Percentiles rank a stretch among this genome's conserved stretches.
These are phyloP conservation scores for Gossypium aridum DNA, from an alignment of 441 rosid genomes.

Conservation along the genomic window DNA sequence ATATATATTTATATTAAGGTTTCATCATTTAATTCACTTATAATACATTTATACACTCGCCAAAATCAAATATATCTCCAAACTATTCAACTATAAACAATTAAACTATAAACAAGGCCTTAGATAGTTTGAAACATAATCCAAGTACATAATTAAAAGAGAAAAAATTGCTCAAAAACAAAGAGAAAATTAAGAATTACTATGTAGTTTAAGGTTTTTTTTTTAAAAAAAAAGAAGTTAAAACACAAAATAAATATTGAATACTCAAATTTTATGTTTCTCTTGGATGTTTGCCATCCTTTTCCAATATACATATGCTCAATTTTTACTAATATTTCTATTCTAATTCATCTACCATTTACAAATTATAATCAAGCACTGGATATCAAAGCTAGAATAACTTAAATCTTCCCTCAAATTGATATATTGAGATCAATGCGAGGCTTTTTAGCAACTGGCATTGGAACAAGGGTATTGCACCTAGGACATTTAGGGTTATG, in stretches of 20 bases:
- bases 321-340: neutral
- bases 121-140: neutral
- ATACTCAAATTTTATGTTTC: neutral
- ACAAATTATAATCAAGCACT: neutral
- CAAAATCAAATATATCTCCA: too few relatives aligned
- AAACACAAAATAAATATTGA: neutral
- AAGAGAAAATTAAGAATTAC: neutral
- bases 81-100: neutral
- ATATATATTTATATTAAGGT: too few relatives aligned
- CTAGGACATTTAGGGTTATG: slow-evolving; percentile 74
- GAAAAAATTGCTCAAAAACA: too few relatives aligned
- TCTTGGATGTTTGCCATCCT: neutral
- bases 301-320: slow-evolving; percentile 2
- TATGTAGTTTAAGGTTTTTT: neutral
- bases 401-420: slow-evolving; percentile 48
- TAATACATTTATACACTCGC: too few relatives aligned
- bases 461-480: slow-evolving; percentile 54
- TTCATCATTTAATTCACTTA: neutral
- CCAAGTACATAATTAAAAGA: neutral
- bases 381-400: neutral
- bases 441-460: slow-evolving; percentile 53
- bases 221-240: neutral
- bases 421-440: slow-evolving; percentile 81
- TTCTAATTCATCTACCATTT: slow-evolving; percentile 8
- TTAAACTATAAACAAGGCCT: neutral